These are phyloP conservation scores for Malus hybrid DNA, from an alignment of 331 rosid species.

Conservation along the genomic window DNA sequence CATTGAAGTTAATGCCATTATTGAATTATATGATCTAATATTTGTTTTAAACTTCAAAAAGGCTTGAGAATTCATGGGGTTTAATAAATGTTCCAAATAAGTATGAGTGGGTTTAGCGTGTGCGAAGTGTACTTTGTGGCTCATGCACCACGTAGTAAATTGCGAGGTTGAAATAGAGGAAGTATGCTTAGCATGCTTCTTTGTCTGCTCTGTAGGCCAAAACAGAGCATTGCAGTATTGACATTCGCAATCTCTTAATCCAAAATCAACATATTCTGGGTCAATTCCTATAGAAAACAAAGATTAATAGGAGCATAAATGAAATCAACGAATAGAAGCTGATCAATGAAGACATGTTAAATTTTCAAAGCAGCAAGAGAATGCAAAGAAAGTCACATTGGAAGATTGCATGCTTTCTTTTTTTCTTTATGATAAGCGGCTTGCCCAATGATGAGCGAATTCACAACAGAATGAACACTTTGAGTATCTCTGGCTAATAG, in stretches of 20 bases:
- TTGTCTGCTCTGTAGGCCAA: too few relatives aligned
- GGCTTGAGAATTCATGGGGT: too few relatives aligned
- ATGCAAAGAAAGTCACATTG: not conserved
- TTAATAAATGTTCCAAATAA: too few relatives aligned
- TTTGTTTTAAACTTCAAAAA: too few relatives aligned
- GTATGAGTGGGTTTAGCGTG: accelerated
- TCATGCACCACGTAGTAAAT: too few relatives aligned
- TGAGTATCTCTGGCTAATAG: not conserved
- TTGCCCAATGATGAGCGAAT: accelerated
- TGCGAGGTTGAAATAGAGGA: accelerated
- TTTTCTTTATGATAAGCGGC: not conserved
- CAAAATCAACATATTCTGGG: not conserved
- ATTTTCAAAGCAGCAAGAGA: too few relatives aligned
- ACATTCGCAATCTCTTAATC: not conserved
- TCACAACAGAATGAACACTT: accelerated
- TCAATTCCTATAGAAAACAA: not conserved
- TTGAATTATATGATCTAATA: too few relatives aligned
- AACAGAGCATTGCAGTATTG: too few relatives aligned
- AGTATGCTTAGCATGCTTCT: too few relatives aligned
- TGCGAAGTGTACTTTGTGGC: too few relatives aligned
- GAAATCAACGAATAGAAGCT: not conserved
- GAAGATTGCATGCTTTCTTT: not conserved
- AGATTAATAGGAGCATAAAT: not conserved
- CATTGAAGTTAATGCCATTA: too few relatives aligned
- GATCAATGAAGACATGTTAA: not conserved